Percentiles rank a stretch among this genome's conserved stretches.
phyloP scores from a whole-genome alignment of 805 yeast species.

The Ogataea sp. region DNA sequence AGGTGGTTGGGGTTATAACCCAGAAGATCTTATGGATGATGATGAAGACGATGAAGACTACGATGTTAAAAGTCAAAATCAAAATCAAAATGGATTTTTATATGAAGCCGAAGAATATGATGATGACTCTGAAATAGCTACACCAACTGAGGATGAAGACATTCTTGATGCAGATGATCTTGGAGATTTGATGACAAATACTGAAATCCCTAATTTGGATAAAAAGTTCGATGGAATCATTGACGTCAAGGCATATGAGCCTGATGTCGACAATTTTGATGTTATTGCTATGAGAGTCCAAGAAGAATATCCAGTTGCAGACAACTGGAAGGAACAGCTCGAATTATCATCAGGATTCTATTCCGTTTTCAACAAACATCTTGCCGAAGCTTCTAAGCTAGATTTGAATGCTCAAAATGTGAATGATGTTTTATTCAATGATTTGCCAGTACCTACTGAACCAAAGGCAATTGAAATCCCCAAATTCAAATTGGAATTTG shows the following conservation, averaged over 20 bases:
- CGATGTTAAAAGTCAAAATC: background rate
- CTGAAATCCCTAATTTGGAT: background rate
- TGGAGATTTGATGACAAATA: constrained; percentile 3
- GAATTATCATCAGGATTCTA: constrained; percentile 39
- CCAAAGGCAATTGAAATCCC: background rate
- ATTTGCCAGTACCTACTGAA: background rate
- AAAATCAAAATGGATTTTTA: background rate
- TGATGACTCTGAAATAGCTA: background rate
- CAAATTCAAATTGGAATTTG: background rate
- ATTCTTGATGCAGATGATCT: background rate
- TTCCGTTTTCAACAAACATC: constrained; percentile 27
- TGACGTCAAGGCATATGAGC: constrained; percentile 64
- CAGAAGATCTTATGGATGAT: background rate
- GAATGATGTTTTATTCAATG: constrained; percentile 13
- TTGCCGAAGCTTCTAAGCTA: constrained; percentile 7
- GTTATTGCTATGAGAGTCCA: constrained; percentile 31
- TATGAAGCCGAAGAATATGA: background rate
- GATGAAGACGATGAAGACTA: constrained; percentile 9
- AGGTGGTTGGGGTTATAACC: constrained; percentile 22
- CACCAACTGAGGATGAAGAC: background rate
- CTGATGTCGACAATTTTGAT: constrained; percentile 42
- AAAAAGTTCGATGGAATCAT: constrained; percentile 31
- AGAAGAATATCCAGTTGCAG: constrained; percentile 40
- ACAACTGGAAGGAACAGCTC: constrained; percentile 60
- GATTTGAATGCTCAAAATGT: constrained; percentile 12